phyloP scores from a whole-genome alignment of 805 yeast species.

The Starmerella ratchasimensis region DNA sequence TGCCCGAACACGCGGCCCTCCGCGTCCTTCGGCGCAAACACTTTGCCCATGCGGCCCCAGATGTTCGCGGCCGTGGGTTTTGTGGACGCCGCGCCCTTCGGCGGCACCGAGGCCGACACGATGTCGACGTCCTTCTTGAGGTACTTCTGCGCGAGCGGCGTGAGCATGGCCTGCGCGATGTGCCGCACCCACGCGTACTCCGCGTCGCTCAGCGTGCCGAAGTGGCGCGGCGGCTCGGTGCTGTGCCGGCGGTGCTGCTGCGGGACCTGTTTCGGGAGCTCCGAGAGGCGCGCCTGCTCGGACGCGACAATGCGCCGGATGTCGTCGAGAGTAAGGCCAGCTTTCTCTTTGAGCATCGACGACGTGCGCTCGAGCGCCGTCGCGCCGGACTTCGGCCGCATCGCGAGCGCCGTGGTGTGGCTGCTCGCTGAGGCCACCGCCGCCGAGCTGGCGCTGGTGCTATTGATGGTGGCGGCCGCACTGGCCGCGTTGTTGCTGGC shows the following conservation, averaged over 20 bases:
- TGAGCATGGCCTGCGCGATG: conserved; percentile 37
- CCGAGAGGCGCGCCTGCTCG: conserved; percentile 52
- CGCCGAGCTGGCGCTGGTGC: neutral
- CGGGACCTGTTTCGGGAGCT: neutral
- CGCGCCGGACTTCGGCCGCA: neutral
- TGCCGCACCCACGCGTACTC: conserved; percentile 50
- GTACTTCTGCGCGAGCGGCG: conserved; percentile 6
- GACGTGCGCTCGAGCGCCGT: conserved; percentile 45
- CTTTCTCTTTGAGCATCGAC: conserved; percentile 61
- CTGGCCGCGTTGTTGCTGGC: neutral
- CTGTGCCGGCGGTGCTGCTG: conserved; percentile 2
- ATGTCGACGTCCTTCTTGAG: conserved; percentile 4
- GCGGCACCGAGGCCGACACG: neutral
- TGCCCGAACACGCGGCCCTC: conserved; percentile 56
- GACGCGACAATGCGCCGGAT: conserved; percentile 95
- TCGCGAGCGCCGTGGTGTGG: neutral
- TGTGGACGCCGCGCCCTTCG: neutral
- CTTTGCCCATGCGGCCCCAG: conserved; percentile 36
- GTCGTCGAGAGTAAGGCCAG: conserved; percentile 82
- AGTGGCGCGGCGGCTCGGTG: conserved; percentile 10
- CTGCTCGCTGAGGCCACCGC: neutral
- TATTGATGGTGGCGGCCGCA: neutral
- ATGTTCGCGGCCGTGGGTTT: conserved; percentile 25
- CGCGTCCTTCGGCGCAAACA: conserved; percentile 22
- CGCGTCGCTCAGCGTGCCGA: conserved; percentile 33